Conservation (phyloP, 257 asterid species). For the Datura wrightii region DNA sequence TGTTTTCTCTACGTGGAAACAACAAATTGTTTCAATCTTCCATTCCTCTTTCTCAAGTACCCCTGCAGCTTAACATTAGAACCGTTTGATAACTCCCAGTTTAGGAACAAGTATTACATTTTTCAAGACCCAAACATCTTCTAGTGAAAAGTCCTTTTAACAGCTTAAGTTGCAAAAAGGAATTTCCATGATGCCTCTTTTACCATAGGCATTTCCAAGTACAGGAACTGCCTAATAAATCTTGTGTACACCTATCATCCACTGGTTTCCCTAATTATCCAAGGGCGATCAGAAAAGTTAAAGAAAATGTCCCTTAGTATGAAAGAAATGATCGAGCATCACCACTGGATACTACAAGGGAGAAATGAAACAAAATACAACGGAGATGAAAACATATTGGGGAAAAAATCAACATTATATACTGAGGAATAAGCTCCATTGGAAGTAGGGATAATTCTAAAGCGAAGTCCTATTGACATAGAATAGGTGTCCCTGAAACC, state of each 20-base stretch:
- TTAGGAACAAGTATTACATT: background rate
- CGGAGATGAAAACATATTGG: background rate
- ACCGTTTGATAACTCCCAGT: background rate
- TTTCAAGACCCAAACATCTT: background rate
- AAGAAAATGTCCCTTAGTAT: background rate
- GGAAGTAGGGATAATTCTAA: background rate
- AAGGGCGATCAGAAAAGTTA: background rate
- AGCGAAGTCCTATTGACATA: background rate
- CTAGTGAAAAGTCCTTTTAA: background rate
- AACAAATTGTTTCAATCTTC: background rate
- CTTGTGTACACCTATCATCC: background rate
- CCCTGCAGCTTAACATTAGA: background rate
- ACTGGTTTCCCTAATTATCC: background rate
- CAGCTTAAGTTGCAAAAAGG: background rate
- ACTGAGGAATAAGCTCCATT: background rate
- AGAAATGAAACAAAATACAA: conserved; percentile 1
- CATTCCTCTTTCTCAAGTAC: background rate
- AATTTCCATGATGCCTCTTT: background rate
- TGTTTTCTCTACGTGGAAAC: background rate
- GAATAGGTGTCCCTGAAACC: background rate
- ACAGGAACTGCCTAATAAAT: background rate
- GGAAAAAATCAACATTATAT: background rate
- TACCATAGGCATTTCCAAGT: background rate
- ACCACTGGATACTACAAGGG: background rate
- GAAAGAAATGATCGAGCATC: conserved; percentile 11